A percentile compares a stretch with the other conserved stretches of the same genome.
These are phyloP conservation scores for Debaryomycetaceae sp. DNA, from an alignment of 1,139 yeast species.

Conservation along the genomic window DNA sequence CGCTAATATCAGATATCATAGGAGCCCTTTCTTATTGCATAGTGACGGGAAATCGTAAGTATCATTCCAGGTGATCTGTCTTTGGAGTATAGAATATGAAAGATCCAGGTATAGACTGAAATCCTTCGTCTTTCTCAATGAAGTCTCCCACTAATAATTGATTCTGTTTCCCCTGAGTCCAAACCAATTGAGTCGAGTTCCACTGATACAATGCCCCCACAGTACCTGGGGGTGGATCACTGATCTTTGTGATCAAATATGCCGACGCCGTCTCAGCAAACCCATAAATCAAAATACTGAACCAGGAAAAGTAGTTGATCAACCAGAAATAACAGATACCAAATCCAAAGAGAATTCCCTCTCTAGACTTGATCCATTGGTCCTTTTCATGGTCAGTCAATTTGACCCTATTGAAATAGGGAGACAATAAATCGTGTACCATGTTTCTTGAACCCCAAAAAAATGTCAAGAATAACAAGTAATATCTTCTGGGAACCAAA, in stretches of 20 bases:
- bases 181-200: slow-evolving; percentile 31
- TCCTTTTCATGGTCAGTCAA: slow-evolving; percentile 42
- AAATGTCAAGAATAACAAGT: slow-evolving; percentile 35
- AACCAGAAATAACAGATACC: slow-evolving; percentile 48
- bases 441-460: slow-evolving; percentile 47
- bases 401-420: slow-evolving; percentile 50
- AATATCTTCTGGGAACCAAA: slow-evolving; percentile 28
- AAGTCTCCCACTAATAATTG: slow-evolving; percentile 4
- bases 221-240: slow-evolving; percentile 47
- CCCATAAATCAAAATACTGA: slow-evolving; percentile 51
- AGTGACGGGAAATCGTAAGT: slow-evolving; percentile 18
- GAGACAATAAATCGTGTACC: slow-evolving; percentile 45
- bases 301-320: slow-evolving; percentile 37
- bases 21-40: slow-evolving; percentile 26
- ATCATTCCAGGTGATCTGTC: slow-evolving; percentile 5
- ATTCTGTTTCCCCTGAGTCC: slow-evolving; percentile 15
- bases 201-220: slow-evolving; percentile 23
- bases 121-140: slow-evolving; percentile 5
- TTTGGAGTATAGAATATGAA: slow-evolving; percentile 2
- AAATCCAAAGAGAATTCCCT: slow-evolving; percentile 58
- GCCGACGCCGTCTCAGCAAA: slow-evolving; percentile 55
- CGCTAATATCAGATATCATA: slow-evolving; percentile 15
- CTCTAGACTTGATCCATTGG: slow-evolving; percentile 54
- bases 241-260: slow-evolving; percentile 50
- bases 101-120: slow-evolving; percentile 4